These are phyloP conservation scores for Nyctanthes arbortristis DNA, from an alignment of 257 asterid species.

Conservation along the genomic window DNA sequence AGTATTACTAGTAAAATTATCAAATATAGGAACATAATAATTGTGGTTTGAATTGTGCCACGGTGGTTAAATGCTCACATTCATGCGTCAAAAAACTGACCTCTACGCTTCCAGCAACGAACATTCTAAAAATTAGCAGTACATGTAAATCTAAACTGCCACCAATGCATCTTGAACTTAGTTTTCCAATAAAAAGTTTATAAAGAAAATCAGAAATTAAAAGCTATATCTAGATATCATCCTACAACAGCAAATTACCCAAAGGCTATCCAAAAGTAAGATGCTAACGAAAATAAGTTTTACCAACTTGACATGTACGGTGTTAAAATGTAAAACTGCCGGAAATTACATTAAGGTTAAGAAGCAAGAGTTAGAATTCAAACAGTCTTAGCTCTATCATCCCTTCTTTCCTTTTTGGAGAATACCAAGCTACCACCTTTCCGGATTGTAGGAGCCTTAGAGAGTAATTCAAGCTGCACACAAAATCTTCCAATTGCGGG, in stretches of 20 bases:
- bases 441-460: slow-evolving; percentile 66
- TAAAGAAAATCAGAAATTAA: not conserved
- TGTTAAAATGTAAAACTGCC: not conserved
- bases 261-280: slow-evolving; percentile 34
- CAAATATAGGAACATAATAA: too few relatives aligned
- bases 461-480: slow-evolving; percentile 77
- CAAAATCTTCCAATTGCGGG: slow-evolving; percentile 64
- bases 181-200: too few relatives aligned
- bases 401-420: slow-evolving; percentile 84
- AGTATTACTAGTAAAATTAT: too few relatives aligned
- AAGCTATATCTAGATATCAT: not conserved
- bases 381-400: slow-evolving; percentile 85
- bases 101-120: too few relatives aligned
- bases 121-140: too few relatives aligned
- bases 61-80: too few relatives aligned
- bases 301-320: not conserved
- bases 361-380: slow-evolving; percentile 50
- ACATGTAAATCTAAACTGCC: too few relatives aligned
- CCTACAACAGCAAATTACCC: not conserved
- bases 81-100: too few relatives aligned
- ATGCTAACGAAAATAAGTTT: slow-evolving; percentile 39
- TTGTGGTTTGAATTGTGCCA: too few relatives aligned
- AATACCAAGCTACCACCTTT: slow-evolving; percentile 94
- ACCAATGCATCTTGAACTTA: too few relatives aligned
- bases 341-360: not conserved